Evolutionary conservation across 2,329 filamentous ascomycete species (phyloP), one percentile per base, ranked within the genome.

Genomic region (Nannizziopsis arthrosporioides): DNA sequence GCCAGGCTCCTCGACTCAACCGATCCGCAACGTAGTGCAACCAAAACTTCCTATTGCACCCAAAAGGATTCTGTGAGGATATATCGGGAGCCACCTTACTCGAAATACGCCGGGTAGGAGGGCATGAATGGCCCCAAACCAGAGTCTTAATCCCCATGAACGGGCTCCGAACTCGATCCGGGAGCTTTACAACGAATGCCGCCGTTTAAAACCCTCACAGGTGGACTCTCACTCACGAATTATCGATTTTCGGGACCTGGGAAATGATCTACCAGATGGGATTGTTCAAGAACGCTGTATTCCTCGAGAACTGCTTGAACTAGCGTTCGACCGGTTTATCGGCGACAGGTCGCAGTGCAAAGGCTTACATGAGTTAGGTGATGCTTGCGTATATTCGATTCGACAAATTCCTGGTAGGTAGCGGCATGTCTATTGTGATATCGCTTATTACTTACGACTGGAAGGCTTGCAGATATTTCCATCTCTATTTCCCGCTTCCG

Each of bases 391-490:
- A n/a, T 64, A 59, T 40, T 59, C 60, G 8, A 63, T 65, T 51
- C 51, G 54, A 47, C 59, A 58, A 38, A 57, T 67, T 15, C 62
- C 65, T 51, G 65, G 65, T 68, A 51, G 63, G 61, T 55, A 57
- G 44, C 9, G 14, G 31, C 17, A 9, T 15, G 39, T 32, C 37
- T 12, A 12, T 14, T n/a, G 30, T 9, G 15, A 12, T n/a, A 6
- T 18, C 2, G 19, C 17, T 40, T 44, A 5, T 14, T 34, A 18
- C 34, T 41, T 30, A 64, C 56, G n/a, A 41, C 19, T 52, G 35
- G 39, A 55, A 93, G 90, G 90, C 52, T 78, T 98, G 8, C 73
- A 84, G 48, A 76, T 96, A 45, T 68, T 89, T 2, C 89, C 89
- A 10, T 75, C 76, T 19, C 70, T 96, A 7, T 68, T 96, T 8